A percentile compares a stretch with the other conserved stretches of the same genome.
Evolutionary conservation across 306 rosid genomes (phyloP).

Genomic region (Spatholobus suberectus): DNA sequence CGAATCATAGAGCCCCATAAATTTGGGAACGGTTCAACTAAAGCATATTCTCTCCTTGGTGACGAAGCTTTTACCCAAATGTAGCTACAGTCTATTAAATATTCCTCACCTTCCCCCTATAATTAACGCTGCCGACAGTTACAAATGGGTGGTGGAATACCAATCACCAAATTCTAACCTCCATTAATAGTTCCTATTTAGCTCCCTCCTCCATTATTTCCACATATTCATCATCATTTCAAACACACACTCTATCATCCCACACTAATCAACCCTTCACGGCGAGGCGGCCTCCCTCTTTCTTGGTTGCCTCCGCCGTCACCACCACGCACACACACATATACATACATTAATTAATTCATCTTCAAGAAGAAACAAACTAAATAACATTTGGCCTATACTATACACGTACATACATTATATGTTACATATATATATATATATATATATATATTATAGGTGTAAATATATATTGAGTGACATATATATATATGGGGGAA

Average conservation of each 20-base stretch:
- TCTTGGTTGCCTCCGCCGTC: constrained; percentile 44
- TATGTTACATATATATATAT: too few species aligned
- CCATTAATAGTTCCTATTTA: constrained; percentile 26
- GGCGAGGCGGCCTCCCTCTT: constrained; percentile 47
- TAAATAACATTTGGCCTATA: not conserved
- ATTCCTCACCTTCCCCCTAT: not conserved
- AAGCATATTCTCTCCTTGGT: not conserved
- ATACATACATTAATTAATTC: not conserved
- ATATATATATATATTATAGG: not conserved
- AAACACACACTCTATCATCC: not conserved
- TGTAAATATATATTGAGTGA: not conserved
- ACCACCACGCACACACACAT: not conserved
- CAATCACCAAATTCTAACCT: not conserved
- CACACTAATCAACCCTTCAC: not conserved
- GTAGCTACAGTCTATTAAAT: not conserved
- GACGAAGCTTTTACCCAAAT: not conserved
- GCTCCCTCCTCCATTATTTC: not conserved
- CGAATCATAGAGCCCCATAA: not conserved
- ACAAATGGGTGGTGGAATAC: constrained; percentile 51
- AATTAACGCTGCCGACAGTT: constrained; percentile 30
- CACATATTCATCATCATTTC: not conserved
- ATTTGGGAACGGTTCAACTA: not conserved
- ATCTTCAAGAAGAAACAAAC: not conserved
- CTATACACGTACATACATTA: too few species aligned
- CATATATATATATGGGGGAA: not conserved